A percentile compares a stretch with the other conserved stretches of the same genome.
phyloP scores from a whole-genome alignment of 1,139 yeast genomes.

The Geotrichum histeridarum region DNA sequence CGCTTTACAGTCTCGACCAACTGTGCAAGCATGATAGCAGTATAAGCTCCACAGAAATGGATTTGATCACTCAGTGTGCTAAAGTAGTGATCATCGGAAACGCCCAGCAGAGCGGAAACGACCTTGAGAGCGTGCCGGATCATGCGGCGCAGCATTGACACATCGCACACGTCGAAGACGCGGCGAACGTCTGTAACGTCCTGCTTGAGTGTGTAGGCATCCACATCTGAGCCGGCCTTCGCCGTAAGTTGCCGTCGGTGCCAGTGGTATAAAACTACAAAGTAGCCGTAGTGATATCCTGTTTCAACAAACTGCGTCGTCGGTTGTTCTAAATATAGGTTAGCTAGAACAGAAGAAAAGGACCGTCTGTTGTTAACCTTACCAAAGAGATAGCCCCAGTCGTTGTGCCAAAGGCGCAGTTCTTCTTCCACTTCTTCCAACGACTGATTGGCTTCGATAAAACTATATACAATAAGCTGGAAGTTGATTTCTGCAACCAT shows the following conservation, averaged over 20 bases:
- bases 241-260: constrained; percentile 23
- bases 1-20: constrained; percentile 25
- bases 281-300: constrained; percentile 60
- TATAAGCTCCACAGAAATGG: constrained; percentile 53
- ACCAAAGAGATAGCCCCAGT: constrained; percentile 61
- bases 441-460: constrained; percentile 44
- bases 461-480: constrained; percentile 57
- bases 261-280: constrained; percentile 46
- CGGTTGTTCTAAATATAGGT: constrained; percentile 47
- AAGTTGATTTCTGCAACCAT: constrained; percentile 76
- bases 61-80: constrained; percentile 59
- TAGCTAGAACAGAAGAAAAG: not conserved
- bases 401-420: constrained; percentile 57
- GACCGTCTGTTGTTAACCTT: not conserved
- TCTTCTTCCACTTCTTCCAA: constrained; percentile 37
- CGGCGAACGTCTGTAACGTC: constrained; percentile 16
- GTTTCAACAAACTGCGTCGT: constrained; percentile 73
- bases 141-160: constrained; percentile 26
- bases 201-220: constrained; percentile 3
- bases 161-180: constrained; percentile 18
- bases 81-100: constrained; percentile 56
- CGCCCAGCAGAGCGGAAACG: constrained; percentile 41
- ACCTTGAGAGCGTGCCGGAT: constrained; percentile 42
- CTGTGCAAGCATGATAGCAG: constrained; percentile 45
- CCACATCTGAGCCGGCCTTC: not conserved